phyloP scores from a whole-genome alignment of 2,329 filamentous ascomycete species.

The Trichoderma cornu-damae region DNA sequence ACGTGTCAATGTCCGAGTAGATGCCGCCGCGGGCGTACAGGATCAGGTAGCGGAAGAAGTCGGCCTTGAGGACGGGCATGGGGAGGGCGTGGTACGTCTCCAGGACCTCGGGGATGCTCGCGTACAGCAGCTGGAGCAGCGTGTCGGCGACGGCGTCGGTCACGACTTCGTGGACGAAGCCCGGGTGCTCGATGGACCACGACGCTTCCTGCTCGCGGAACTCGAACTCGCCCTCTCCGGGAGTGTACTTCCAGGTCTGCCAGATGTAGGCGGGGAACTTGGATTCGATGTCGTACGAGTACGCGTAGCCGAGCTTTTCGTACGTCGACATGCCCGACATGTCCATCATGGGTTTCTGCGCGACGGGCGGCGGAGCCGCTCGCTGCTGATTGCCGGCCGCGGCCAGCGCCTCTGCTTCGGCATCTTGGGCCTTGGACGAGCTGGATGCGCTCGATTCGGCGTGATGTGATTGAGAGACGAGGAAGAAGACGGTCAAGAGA shows the following conservation, averaged over 20 bases:
- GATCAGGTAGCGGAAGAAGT: conserved; percentile 73
- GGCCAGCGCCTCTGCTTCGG: conserved; percentile 17
- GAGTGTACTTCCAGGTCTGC: conserved; percentile 96
- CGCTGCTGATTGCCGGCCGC: not conserved
- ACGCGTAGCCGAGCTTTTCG: conserved; percentile 86
- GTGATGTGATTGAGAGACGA: conserved; percentile 58
- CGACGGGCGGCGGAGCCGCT: conserved; percentile 22
- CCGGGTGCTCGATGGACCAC: conserved; percentile 82
- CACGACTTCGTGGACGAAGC: conserved; percentile 94
- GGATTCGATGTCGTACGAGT: conserved; percentile 79
- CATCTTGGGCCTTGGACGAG: conserved; percentile 20
- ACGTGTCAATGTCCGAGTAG: conserved; percentile 91
- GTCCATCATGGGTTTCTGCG: conserved; percentile 63
- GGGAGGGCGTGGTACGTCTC: conserved; percentile 72
- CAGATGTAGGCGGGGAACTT: conserved; percentile 98
- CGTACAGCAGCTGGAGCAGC: conserved; percentile 80
- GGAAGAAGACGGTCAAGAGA: conserved; percentile 62
- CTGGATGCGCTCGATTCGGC: conserved; percentile 7
- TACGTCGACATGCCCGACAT: conserved; percentile 65
- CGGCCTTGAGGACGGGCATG: conserved; percentile 69
- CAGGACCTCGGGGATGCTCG: conserved; percentile 70
- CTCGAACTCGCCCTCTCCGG: conserved; percentile 68
- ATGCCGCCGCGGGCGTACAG: conserved; percentile 56
- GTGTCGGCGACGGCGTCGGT: conserved; percentile 82
- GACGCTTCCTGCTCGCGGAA: conserved; percentile 82